phyloP scores from a whole-genome alignment of 805 yeast species.

The Nakazawaea ernobii region DNA sequence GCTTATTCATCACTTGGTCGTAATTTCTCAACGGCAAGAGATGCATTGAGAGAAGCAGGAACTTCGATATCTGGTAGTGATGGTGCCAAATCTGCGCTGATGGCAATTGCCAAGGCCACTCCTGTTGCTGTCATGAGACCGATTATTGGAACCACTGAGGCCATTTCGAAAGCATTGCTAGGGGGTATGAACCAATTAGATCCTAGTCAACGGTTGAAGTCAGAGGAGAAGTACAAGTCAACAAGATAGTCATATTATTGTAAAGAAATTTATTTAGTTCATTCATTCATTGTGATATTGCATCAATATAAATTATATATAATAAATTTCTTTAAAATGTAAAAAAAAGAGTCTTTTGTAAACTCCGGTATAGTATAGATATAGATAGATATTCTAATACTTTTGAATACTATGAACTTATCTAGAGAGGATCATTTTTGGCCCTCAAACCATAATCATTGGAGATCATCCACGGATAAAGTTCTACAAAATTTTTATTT shows the following conservation, averaged over 20 bases:
- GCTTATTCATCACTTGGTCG: slow-evolving; percentile 71
- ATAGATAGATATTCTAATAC: too few relatives aligned
- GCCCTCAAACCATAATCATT: too few relatives aligned
- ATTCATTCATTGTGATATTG: too few relatives aligned
- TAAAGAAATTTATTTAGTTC: neutral
- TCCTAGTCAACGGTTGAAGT: slow-evolving; percentile 50
- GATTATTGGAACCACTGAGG: slow-evolving; percentile 89
- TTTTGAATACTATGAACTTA: too few relatives aligned
- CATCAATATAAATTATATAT: too few relatives aligned
- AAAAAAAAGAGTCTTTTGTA: too few relatives aligned
- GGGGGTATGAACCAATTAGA: slow-evolving; percentile 82
- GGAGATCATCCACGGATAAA: too few relatives aligned
- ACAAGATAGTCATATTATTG: neutral
- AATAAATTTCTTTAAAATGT: too few relatives aligned
- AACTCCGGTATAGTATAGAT: too few relatives aligned
- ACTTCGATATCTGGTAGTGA: slow-evolving; percentile 59
- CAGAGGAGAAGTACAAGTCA: slow-evolving; percentile 61
- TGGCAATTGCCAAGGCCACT: slow-evolving; percentile 65
- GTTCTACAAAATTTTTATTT: too few relatives aligned
- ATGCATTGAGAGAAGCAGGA: slow-evolving; percentile 55
- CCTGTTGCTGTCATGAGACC: slow-evolving; percentile 82
- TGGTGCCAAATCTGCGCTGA: slow-evolving; percentile 60
- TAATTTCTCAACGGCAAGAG: slow-evolving; percentile 60
- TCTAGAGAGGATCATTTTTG: too few relatives aligned
- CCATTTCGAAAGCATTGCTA: slow-evolving; percentile 72